Evolutionary conservation across 208 protist genomes (phyloP), one percentile per base, ranked within the genome.

Genomic region (Leishmania guyanensis): DNA sequence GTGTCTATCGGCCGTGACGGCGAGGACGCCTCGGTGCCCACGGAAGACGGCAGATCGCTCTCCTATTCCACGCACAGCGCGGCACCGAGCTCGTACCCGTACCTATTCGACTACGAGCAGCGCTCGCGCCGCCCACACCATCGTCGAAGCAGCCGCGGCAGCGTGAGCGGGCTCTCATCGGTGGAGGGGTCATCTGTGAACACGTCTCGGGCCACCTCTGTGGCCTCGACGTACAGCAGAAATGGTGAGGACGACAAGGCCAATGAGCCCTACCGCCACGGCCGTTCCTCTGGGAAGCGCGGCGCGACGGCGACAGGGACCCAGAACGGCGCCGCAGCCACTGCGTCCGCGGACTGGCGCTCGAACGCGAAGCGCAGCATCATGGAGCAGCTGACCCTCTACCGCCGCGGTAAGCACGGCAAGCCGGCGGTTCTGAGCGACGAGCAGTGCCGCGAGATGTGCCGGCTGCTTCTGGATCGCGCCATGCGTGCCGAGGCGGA

Each of bases 371-470:
- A 97, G 90, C 90, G 91, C 29, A 88, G 87, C 5, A 97, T 97
- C 79, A 86, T 95, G 51, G 86, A 95, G 83, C 89, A 93, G 82
- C 88, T 95, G 1, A 95, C 93, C 26, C 73, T 94, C 46, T 95
- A 94, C 86, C 85, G 90, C 29, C 84, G 86, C 17, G 92, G 92
- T 1, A 76, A 85, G 6, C 77, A 84, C 39, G 92, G 90, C 6
- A 84, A 80, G 81, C 93, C 93, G 56, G 68, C 73, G n/a, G 86
- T 95, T 50, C 80, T 97, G 39, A 87, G 65, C 51, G 84, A 86
- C 65, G 83, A 90, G 22, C 83, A 92, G 68, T 94, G 95, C 74
- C 76, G 86, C 53, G 68, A 66, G 43, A 87, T 94, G 48, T 87
- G 88, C 33, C 88, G 92, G 56, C 86, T 87, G 68, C 79, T 97